Evolutionary conservation across 805 yeast species (phyloP).

Genomic region (Lachancea waltii): DNA sequence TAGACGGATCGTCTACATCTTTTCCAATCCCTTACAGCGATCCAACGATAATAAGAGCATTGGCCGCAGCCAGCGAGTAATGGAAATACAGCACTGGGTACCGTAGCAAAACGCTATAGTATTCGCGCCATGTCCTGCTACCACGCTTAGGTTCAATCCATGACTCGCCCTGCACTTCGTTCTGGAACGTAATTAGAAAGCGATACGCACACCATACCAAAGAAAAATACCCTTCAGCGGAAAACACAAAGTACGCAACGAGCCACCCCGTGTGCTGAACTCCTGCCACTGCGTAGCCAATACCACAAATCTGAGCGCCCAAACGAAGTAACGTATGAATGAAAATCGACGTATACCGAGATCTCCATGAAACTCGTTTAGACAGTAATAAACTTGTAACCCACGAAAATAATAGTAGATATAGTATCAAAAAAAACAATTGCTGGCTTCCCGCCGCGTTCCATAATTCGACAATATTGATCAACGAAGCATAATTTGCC

Average conservation of each 20-base stretch:
- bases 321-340: not conserved
- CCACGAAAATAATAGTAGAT: not conserved
- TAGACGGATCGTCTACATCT: not conserved
- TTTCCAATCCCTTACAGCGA: not conserved
- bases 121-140: not conserved
- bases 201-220: conserved; percentile 3
- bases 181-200: conserved; percentile 1
- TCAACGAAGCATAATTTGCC: no score
- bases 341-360: conserved; percentile 3
- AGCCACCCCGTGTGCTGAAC: conserved; percentile 9
- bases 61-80: conserved; percentile 1
- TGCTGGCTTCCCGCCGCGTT: conserved; percentile 4
- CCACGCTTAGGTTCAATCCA: conserved; percentile 2
- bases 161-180: conserved; percentile 1
- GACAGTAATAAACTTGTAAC: not conserved
- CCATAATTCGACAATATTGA: not conserved
- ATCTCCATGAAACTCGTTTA: conserved; percentile 2
- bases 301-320: conserved; percentile 10
- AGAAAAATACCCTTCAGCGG: conserved; percentile 10
- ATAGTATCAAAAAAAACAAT: conserved; percentile 2
- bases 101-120: not conserved
- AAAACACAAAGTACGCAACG: conserved; percentile 8
- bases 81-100: conserved; percentile 1
- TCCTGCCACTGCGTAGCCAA: conserved; percentile 7
- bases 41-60: conserved; percentile 2